Conservation (phyloP, 208 protist genomes). For the Acanthamoeba lugdunensis region DNA sequence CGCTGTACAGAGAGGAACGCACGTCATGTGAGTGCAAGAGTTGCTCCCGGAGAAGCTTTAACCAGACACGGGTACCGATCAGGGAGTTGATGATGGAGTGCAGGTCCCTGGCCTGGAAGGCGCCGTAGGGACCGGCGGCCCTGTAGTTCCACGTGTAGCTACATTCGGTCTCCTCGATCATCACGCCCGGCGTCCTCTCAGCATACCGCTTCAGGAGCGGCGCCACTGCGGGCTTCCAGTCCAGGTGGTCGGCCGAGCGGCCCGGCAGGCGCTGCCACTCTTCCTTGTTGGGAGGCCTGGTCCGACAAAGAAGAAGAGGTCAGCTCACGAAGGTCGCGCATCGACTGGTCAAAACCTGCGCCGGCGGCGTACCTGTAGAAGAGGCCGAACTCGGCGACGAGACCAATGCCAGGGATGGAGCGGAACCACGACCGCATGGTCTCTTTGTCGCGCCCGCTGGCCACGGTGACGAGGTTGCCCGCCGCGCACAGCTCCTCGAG, state of each 20-base stretch:
- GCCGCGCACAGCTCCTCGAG: slow-evolving; percentile 35
- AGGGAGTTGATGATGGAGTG: slow-evolving; percentile 42
- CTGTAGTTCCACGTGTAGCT: slow-evolving; percentile 69
- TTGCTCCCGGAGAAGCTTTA: too few relatives aligned
- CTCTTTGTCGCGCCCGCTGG: slow-evolving; percentile 50
- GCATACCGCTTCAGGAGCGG: slow-evolving; percentile 64
- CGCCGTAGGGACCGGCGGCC: slow-evolving; percentile 33
- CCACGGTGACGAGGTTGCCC: slow-evolving; percentile 23
- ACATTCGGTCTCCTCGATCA: slow-evolving; percentile 32
- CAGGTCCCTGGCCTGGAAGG: slow-evolving; percentile 53
- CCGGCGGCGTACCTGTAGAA: slow-evolving; percentile 29
- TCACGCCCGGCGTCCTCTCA: slow-evolving; percentile 37
- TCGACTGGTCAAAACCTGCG: neutral
- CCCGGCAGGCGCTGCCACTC: slow-evolving; percentile 55
- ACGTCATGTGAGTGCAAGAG: neutral
- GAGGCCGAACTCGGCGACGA: slow-evolving; percentile 54
- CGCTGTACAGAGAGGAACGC: neutral
- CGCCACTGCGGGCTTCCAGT: slow-evolving; percentile 23
- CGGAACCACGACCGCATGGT: slow-evolving; percentile 55
- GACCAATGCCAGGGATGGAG: slow-evolving; percentile 65
- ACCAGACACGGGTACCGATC: neutral
- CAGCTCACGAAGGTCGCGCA: neutral
- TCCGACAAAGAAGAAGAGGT: neutral
- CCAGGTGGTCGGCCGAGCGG: neutral
- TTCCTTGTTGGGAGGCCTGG: slow-evolving; percentile 36